Evolutionary conservation across 345 rosid species (phyloP).

Genomic region (Isatis tinctoria): DNA sequence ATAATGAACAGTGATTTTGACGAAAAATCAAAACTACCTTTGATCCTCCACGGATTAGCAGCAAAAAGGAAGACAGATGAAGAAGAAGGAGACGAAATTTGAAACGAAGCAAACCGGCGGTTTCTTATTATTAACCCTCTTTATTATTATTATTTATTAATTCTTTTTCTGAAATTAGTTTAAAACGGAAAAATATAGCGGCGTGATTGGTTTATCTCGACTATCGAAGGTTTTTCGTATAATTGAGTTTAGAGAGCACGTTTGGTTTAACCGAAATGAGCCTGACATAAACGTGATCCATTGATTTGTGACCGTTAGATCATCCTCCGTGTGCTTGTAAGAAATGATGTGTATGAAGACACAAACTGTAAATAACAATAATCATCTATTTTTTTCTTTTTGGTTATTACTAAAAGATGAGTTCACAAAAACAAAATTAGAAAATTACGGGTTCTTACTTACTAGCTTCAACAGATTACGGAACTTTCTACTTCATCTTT

Average conservation of each 20-base stretch:
- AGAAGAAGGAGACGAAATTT: slow-evolving; percentile 27
- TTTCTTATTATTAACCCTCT: slow-evolving; percentile 20
- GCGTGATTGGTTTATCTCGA: not conserved
- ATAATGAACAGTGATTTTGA: slow-evolving; percentile 28
- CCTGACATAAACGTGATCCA: not conserved
- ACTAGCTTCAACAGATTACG: not conserved
- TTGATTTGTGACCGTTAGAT: slow-evolving; percentile 19
- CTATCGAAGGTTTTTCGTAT: not conserved
- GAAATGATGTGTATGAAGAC: not conserved
- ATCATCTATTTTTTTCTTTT: not conserved
- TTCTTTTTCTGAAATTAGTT: not conserved
- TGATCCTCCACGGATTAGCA: not conserved
- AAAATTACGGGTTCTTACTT: slow-evolving; percentile 4
- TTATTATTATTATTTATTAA: not conserved
- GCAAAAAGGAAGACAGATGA: not conserved
- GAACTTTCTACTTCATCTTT: not conserved
- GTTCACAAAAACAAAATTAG: not conserved
- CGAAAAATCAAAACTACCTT: not conserved
- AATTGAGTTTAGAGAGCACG: not conserved
- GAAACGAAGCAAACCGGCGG: slow-evolving; percentile 59
- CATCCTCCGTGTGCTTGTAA: not conserved
- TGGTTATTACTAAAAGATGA: not conserved
- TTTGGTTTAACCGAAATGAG: slow-evolving; percentile 1
- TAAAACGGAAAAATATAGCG: not conserved
- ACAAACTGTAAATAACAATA: slow-evolving; percentile 16